phyloP scores from a whole-genome alignment of 345 rosid species.

The Fremontodendron californicum region DNA sequence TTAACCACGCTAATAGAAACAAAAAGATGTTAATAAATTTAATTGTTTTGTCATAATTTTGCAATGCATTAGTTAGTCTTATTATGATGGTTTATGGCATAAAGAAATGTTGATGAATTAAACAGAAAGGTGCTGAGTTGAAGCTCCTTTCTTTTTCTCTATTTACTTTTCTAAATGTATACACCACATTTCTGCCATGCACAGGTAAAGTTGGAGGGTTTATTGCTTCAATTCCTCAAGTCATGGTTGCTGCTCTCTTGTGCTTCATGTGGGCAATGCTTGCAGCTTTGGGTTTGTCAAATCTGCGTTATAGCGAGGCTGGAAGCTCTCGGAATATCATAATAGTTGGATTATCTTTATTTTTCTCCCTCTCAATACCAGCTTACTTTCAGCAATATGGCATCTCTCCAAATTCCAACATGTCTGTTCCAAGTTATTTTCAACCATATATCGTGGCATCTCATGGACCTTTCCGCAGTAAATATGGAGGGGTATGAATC shows the following conservation, averaged over 20 bases:
- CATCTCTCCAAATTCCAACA: conserved; percentile 63
- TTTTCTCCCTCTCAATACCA: conserved; percentile 82
- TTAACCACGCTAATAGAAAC: no score
- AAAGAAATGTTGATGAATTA: not conserved
- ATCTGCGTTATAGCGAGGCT: no score
- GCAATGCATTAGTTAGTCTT: not conserved
- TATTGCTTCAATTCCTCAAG: conserved; percentile 88
- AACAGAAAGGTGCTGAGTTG: not conserved
- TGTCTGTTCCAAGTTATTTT: conserved; percentile 77
- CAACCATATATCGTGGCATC: conserved; percentile 83
- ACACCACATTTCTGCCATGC: conserved; percentile 11
- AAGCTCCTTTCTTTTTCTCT: not conserved
- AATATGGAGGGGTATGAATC: conserved; percentile 63
- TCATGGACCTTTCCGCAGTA: conserved; percentile 65
- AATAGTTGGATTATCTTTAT: no score
- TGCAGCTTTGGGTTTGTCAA: no score
- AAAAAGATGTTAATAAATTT: no score
- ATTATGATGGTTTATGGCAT: not conserved
- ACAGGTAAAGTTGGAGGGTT: conserved; percentile 95
- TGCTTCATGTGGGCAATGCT: conserved; percentile 99
- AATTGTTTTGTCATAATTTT: not conserved
- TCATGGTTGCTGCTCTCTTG: conserved; percentile 94
- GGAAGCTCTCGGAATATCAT: no score
- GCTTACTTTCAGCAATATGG: conserved; percentile 94
- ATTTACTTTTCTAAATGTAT: not conserved